Conservation (phyloP, 208 protist species). For the Acanthamoeba sp. region DNA sequence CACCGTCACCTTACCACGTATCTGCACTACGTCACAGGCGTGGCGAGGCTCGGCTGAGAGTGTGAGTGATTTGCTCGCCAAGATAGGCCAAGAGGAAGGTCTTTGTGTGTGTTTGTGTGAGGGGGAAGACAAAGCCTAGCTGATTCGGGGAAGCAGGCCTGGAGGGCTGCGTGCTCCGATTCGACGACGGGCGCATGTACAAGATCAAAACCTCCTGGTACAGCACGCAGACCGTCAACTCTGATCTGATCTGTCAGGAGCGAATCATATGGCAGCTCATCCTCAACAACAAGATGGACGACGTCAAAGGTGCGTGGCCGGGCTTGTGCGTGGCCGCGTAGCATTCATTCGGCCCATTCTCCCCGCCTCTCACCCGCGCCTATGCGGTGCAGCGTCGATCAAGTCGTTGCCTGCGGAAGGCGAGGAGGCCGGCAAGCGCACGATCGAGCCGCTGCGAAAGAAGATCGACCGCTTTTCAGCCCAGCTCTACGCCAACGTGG, state of each 20-base stretch:
- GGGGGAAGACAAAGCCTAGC: too few relatives aligned
- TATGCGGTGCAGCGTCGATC: not conserved
- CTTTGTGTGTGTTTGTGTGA: not conserved
- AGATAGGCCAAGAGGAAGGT: conserved; percentile 6
- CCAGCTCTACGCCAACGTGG: not conserved
- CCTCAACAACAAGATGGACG: conserved; percentile 52
- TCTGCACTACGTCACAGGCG: not conserved
- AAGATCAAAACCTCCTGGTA: conserved; percentile 57
- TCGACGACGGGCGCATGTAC: conserved; percentile 23
- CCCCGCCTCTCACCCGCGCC: too few relatives aligned
- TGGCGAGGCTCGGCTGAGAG: not conserved
- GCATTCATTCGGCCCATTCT: not conserved
- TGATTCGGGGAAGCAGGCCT: not conserved
- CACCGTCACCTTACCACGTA: too few relatives aligned
- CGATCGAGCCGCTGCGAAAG: conserved; percentile 8
- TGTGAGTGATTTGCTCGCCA: not conserved
- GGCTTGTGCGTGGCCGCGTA: too few relatives aligned
- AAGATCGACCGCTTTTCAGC: conserved; percentile 18
- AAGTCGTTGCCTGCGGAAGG: not conserved
- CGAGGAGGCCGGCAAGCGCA: not conserved
- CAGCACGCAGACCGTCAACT: not conserved
- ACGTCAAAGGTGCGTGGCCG: conserved; percentile 43
- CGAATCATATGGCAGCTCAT: conserved; percentile 2
- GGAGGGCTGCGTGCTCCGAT: conserved; percentile 6
- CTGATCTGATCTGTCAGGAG: conserved; percentile 12